Evolutionary conservation across 2,329 filamentous ascomycete species (phyloP).

Genomic region (Nigrograna mackinnonii): DNA sequence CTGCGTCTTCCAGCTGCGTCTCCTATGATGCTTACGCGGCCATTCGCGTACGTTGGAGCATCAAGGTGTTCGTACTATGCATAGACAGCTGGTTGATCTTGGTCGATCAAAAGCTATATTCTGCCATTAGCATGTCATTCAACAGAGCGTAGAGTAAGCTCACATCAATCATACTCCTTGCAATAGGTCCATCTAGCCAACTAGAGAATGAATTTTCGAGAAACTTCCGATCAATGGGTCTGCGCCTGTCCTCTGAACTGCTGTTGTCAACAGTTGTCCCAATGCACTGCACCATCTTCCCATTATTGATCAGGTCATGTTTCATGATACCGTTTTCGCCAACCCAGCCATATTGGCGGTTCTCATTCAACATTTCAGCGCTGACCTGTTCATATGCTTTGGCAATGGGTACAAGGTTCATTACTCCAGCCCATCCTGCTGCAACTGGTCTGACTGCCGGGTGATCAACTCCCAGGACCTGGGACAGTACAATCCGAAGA

Average conservation of each 20-base stretch:
- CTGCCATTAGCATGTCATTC: neutral
- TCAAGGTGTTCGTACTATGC: constrained; percentile 8
- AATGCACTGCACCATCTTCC: neutral
- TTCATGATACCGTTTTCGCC: constrained; percentile 3
- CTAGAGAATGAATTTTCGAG: neutral
- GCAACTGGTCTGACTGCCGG: constrained; percentile 2
- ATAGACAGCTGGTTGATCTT: constrained; percentile 2
- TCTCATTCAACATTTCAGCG: neutral
- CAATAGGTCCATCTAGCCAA: neutral
- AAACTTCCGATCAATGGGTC: neutral
- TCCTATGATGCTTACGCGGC: constrained; percentile 48
- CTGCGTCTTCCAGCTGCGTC: constrained; percentile 59
- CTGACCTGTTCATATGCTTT: neutral
- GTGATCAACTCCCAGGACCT: constrained; percentile 5
- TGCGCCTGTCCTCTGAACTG: constrained; percentile 17
- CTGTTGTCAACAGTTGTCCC: neutral
- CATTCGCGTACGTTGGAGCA: constrained; percentile 13
- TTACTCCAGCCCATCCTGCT: constrained; percentile 3
- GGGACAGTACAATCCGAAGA: neutral
- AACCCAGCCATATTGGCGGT: constrained; percentile 2
- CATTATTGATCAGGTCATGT: neutral
- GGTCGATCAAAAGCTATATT: constrained; percentile 4
- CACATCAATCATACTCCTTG: neutral
- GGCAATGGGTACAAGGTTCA: constrained; percentile 1
- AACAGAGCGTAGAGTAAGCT: neutral